Base-by-base conservation (phyloP, 345 rosid genomes). In the Euclidium syriacum region DNA sequence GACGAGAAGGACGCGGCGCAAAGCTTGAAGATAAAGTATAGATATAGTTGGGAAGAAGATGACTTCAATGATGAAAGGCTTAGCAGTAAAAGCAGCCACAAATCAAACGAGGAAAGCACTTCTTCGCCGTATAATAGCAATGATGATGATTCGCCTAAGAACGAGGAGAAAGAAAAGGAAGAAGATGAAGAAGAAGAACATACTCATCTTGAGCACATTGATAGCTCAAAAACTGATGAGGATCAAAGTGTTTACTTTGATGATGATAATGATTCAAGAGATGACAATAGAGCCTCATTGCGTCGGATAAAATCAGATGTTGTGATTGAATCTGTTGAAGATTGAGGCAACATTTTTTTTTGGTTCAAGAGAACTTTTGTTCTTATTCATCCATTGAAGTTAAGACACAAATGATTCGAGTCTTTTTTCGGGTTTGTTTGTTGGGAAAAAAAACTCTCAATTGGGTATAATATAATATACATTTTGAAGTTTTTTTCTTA, bases 21-120 rank as follows among this genome's bases (percentile, higher is more conserved):
- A 5, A 71, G 75, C 50, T 58, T 71, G 35, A 71, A 65, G 42
- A 58, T 71, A n/a, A 35, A 34, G 14, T 71, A 71, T 58, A 50
- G 75, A 24, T 71, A 64, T 50, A 71, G 75, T 4, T 71, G 71
- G 71, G 75, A 71, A 58, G 71, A 64, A 1, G 44, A 36, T 23
- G 29, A 54, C 3, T 20, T 29, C 1, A 46, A 6, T 56, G 70
- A 34, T 41, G 75, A 58, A 16, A 57, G 65, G 32, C 48, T 69
- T 30, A 71, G 72, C 67, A 54, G 55, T 48, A 44, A 68, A 57
- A 30, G 58, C 44, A 70, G 73, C 34, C 65, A 60, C 1, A 59
- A 55, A 51, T 67, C 79, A 41, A 62, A 25, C 30, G 73, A 67
- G 0, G 73, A 50, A 57, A 71, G 71, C 47, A 29, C 27, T 46